A percentile compares a stretch with the other conserved stretches of the same genome.
These are phyloP conservation scores for Candida sanyaensis DNA, from an alignment of 1,139 yeast genomes.

Conservation along the genomic window DNA sequence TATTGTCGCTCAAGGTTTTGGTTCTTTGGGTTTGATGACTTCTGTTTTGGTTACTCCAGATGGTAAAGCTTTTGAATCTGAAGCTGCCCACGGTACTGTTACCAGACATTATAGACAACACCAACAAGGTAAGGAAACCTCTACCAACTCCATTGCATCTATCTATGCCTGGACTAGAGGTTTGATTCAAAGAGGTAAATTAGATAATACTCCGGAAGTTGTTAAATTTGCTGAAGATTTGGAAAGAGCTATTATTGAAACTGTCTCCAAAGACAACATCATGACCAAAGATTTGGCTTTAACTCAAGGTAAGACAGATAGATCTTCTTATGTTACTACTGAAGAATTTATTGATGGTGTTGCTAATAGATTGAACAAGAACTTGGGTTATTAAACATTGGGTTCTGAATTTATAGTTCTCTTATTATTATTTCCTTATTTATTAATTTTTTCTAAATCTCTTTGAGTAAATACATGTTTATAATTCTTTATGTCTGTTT, in stretches of 20 bases:
- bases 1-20: conserved; percentile 97
- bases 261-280: conserved; percentile 80
- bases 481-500: too few species aligned
- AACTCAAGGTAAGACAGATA: conserved; percentile 81
- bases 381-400: conserved; percentile 19
- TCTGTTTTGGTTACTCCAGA: conserved; percentile 93
- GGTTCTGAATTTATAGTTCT: conserved; percentile 1
- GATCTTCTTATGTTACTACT: conserved; percentile 80
- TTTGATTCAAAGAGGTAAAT: conserved; percentile 83
- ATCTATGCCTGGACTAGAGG: conserved; percentile 98
- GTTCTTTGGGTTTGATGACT: conserved; percentile 95
- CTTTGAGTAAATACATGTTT: too few species aligned
- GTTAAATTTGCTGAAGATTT: conserved; percentile 73
- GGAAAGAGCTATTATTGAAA: conserved; percentile 82
- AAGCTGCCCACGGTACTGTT: conserved; percentile 98
- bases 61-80: conserved; percentile 93
- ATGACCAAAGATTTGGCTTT: conserved; percentile 97
- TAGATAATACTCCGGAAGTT: conserved; percentile 85
- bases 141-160: conserved; percentile 98
- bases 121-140: conserved; percentile 94
- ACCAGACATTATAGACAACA: conserved; percentile 95
- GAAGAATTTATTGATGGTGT: conserved; percentile 91
- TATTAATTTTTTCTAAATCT: not conserved
- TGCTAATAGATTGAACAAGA: conserved; percentile 35
- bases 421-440: conserved; percentile 7